Evolutionary conservation across 495 filamentous ascomycete genomes (phyloP).

Genomic region (Sordaria brevicollis): DNA sequence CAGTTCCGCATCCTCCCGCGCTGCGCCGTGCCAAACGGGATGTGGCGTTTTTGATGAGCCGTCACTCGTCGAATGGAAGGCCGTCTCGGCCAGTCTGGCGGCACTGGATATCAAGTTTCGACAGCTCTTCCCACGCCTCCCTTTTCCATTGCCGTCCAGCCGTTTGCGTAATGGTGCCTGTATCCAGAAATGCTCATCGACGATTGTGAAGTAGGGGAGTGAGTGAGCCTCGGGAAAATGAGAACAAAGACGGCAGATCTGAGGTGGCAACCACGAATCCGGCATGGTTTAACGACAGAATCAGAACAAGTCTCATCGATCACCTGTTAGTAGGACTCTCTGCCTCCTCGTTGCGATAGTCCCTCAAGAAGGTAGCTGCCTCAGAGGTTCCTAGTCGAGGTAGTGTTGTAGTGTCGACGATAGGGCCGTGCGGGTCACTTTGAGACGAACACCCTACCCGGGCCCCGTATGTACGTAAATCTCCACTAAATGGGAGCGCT

Average conservation of each 20-base stretch:
- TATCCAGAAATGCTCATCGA: background rate
- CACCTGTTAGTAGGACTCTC: too few species aligned
- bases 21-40: slow-evolving; percentile 5
- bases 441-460: background rate
- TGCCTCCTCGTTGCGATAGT: too few species aligned
- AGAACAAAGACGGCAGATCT: background rate
- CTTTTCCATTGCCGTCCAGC: background rate
- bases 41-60: slow-evolving; percentile 8
- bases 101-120: slow-evolving; percentile 1
- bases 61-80: background rate
- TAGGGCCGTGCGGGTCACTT: background rate
- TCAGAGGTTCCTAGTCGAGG: background rate
- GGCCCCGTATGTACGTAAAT: background rate
- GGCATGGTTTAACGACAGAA: background rate
- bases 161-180: background rate
- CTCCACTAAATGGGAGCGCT: background rate
- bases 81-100: slow-evolving; percentile 1
- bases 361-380: too few species aligned
- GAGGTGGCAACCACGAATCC: background rate
- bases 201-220: background rate
- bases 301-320: background rate
- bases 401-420: background rate
- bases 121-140: background rate
- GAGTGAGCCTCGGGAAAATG: background rate
- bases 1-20: slow-evolving; percentile 22